Evolutionary conservation across 2,329 filamentous ascomycete species (phyloP), one percentile per base, ranked within the genome.

Genomic region (Cladobotryum protrusum): DNA sequence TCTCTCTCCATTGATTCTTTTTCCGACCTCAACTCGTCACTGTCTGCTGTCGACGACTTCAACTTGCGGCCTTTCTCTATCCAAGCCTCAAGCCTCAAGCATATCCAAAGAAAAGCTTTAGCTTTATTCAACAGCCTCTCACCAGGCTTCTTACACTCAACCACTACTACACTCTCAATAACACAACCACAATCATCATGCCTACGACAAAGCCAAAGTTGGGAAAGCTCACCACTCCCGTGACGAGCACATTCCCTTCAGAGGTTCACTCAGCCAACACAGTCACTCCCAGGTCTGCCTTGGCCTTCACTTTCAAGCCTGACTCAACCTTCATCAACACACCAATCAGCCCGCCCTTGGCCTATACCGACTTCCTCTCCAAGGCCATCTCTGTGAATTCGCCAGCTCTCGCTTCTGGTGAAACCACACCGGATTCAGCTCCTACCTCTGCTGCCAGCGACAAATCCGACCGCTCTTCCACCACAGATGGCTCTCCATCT

Each of bases 351-450:
- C 92, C 92, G 47, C 92, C 92, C 3, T 76, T 81, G 18, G 91
- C 92, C 51, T 97, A 97, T 66, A 86, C 89, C 58, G 90, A 97
- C 63, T 97, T 96, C 64, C 83, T 97, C 55, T 63, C 67, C 46
- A 92, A 90, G 71, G 83, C 85, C 53, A 82, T 95, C 70, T 85
- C 85, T 15, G 75, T 90, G 52, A 81, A 83, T 63, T 89, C 85
- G 55, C 87, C 87, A 8, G 78, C 83, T 37, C 71, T 73, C 45
- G 74, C 75, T 59, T 72, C 74, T 15, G 73, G 71, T 50, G 73
- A 74, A 56, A 74, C 67, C 45, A 73, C 74, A 45, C 75, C 73
- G 53, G 74, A 75, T 35, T 71, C 67, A 17, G 66, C 64, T 33
- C 76, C 84, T 47, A 78, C 80, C 36, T 78, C 80, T 24, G 77